These are phyloP conservation scores for Scheffersomyces segobiensis DNA, from an alignment of 1,139 yeast genomes.

Conservation along the genomic window DNA sequence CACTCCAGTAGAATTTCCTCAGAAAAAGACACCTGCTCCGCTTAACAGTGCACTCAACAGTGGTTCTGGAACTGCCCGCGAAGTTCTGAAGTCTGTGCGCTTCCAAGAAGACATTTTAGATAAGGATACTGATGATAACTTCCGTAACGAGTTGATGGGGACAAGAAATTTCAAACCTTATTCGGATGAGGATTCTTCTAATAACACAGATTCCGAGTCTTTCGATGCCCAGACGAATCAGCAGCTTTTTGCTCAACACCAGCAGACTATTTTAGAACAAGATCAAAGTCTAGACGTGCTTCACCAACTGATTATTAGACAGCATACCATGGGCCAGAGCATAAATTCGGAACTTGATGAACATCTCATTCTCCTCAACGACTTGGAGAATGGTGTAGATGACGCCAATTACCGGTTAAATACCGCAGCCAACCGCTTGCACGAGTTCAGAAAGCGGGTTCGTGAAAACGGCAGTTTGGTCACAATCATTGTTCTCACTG, in stretches of 20 bases:
- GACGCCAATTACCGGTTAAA: constrained; percentile 50
- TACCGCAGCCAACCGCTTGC: constrained; percentile 56
- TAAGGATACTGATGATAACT: constrained; percentile 16
- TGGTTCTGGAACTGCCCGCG: background rate
- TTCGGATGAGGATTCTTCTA: constrained; percentile 11
- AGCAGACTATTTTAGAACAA: constrained; percentile 62
- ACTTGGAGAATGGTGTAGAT: constrained; percentile 69
- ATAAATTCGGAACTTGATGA: constrained; percentile 69
- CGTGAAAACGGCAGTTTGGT: constrained; percentile 72
- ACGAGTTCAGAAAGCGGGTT: constrained; percentile 54
- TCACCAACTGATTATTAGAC: constrained; percentile 62
- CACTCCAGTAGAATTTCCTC: constrained; percentile 7
- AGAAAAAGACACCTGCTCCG: constrained; percentile 5
- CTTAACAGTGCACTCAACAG: background rate
- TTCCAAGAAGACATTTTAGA: constrained; percentile 46
- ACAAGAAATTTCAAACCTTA: constrained; percentile 17
- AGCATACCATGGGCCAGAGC: constrained; percentile 61
- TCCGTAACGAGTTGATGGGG: constrained; percentile 16
- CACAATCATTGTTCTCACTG: constrained; percentile 63
- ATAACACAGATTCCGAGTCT: constrained; percentile 16
- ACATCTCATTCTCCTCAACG: constrained; percentile 69
- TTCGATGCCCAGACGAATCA: constrained; percentile 41
- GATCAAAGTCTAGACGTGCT: constrained; percentile 61
- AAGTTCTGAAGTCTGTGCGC: constrained; percentile 46
- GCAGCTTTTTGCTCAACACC: constrained; percentile 65